Evolutionary conservation across 352 stramenopile species (phyloP), one percentile per base, ranked within the genome.

Genomic region (Phytophthora hybrid): DNA sequence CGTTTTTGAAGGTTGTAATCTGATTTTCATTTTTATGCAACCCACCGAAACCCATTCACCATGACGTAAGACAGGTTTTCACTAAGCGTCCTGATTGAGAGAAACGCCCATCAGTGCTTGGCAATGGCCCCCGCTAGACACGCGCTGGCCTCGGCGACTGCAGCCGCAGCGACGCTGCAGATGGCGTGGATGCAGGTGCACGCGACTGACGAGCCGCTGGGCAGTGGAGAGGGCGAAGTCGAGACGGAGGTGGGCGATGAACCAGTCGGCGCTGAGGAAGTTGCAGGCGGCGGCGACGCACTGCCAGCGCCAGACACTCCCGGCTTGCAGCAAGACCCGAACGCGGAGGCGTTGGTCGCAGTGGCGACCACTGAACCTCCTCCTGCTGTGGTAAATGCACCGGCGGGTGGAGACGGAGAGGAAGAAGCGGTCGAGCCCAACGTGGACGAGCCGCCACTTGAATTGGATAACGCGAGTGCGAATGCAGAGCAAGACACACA

Each of bases 241-340:
- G 46, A 59, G 54, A 23, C 5, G 29, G 41, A 51, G 21, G 58
- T 66, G 47, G 59, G 60, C 7, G 59, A 64, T 9, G 63, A 74
- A 41, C 62, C 63, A 23, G 32, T 49, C 41, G 59, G 58, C 26
- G 63, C 59, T 16, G 58, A 77, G 44, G 69, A 73, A 3, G 57
- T 78, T 29, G 57, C 51, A 23, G 60, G 60, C 32, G 66, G 56
- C 16, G 46, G 47, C 13, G 63, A 64, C n/a, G 14, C 39, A 3
- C 41, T 51, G 37, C 31, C 18, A 14, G 34, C 57, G 63, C 46
- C 34, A 19, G 32, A 31, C 8, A 55, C 37, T 5, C 19, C 19
- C 34, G 52, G 53, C 11, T 16, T 5, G 9, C 46, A 62, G 31
- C 13, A 54, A 8, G 47, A 71, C 29, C 32, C 3, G 11, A 37